Evolutionary conservation across 352 stramenopile genomes (phyloP).

Genomic region (Pythium dissotocum): DNA sequence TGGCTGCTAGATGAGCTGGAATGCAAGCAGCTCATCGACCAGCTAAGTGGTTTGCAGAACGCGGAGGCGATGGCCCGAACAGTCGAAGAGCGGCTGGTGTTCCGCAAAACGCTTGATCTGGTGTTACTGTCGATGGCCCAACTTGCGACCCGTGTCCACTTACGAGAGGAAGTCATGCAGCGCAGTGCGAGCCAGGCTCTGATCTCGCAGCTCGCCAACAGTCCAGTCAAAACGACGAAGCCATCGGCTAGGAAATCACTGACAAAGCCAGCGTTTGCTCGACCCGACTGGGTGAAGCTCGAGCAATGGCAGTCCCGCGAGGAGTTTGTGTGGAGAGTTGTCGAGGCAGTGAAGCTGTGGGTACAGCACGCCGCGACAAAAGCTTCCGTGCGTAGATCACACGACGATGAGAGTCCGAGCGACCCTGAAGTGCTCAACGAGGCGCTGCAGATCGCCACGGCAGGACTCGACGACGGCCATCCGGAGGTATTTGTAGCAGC

Average conservation of each 20-base stretch:
- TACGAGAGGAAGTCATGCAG: conserved; percentile 12
- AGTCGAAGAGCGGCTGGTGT: conserved; percentile 4
- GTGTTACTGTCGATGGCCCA: background rate
- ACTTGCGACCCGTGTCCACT: conserved; percentile 3
- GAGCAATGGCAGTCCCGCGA: conserved; percentile 30
- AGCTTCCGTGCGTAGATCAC: background rate
- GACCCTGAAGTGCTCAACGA: conserved; percentile 21
- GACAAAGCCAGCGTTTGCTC: too few species aligned
- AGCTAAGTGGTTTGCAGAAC: conserved; percentile 19
- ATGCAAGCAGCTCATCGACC: conserved; percentile 21
- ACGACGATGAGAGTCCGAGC: background rate
- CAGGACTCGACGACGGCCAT: conserved; percentile 22
- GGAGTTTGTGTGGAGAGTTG: conserved; percentile 32
- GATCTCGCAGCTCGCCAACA: conserved; percentile 12
- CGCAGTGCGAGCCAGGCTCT: background rate
- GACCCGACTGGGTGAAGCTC: background rate
- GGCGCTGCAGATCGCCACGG: conserved; percentile 11
- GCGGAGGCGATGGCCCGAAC: background rate
- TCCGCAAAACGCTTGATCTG: conserved; percentile 5
- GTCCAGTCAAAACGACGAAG: conserved; percentile 5
- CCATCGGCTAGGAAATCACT: background rate
- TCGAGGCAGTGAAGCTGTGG: conserved; percentile 20
- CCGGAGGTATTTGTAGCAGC: conserved; percentile 35
- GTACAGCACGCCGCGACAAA: background rate
- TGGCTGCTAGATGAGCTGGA: conserved; percentile 16